phyloP scores from a whole-genome alignment of 1,284 basidiomycete genomes.

The Cutaneotrichosporon dermatis region DNA sequence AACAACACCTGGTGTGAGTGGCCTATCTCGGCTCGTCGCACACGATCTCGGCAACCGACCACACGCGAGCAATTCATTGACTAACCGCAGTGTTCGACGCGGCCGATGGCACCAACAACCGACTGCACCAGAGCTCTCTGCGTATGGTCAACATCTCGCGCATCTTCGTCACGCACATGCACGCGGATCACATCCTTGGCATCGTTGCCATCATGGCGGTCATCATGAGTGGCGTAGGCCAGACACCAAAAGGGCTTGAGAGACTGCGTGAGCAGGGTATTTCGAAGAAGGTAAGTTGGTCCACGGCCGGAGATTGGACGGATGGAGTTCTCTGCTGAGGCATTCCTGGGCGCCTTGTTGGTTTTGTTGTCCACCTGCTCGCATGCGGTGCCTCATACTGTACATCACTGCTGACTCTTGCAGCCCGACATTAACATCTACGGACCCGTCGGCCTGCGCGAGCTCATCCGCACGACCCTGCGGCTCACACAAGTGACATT shows the following conservation, averaged over 20 bases:
- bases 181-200: slow-evolving; percentile 79
- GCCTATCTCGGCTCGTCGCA: too few relatives aligned
- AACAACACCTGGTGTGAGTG: slow-evolving; percentile 46
- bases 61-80: too few relatives aligned
- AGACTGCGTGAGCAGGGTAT: slow-evolving; percentile 30
- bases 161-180: slow-evolving; percentile 86
- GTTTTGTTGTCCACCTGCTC: too few relatives aligned
- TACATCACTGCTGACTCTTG: too few relatives aligned
- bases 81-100: slow-evolving; percentile 69
- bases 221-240: slow-evolving; percentile 55
- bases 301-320: too few relatives aligned
- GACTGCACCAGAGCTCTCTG: slow-evolving; percentile 63
- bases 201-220: slow-evolving; percentile 68
- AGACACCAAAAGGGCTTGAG: slow-evolving; percentile 35
- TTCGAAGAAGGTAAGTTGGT: slow-evolving; percentile 30
- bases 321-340: too few relatives aligned
- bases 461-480: slow-evolving; percentile 68
- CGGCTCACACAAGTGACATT: slow-evolving; percentile 64
- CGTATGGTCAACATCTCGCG: slow-evolving; percentile 60
- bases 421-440: slow-evolving; percentile 68
- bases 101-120: slow-evolving; percentile 81
- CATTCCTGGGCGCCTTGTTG: too few relatives aligned
- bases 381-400: too few relatives aligned
- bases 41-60: too few relatives aligned
- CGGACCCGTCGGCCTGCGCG: slow-evolving; percentile 75